Base-by-base conservation (phyloP, 108 stramenopile genomes). In the Heterococcus sp. region DNA sequence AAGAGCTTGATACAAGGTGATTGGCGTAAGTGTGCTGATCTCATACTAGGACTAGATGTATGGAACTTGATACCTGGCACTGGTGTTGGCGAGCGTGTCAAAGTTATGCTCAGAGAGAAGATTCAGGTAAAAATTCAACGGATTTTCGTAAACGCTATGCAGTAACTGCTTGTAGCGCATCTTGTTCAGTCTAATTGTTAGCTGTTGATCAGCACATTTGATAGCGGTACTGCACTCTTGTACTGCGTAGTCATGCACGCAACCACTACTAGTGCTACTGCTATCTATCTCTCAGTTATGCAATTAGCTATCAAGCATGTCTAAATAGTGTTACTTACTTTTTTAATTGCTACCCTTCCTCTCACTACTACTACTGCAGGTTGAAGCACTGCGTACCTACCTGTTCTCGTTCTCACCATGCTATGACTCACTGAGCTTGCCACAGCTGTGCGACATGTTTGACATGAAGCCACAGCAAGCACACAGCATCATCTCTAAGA, bases 381-480 rank as follows among this genome's bases (percentile, higher is more conserved):
- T 92, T 87, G 96, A 96, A 79, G 97, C 93, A n/a, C 86, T 99
- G 36, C 91, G 96, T 1, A 95, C 95, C 21, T 97, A 94, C 83
- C 87, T 97, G 35, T 92, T 95, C 76, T 89, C 95, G 66, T 95
- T 91, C 88, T 90, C 93, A 29, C 85, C 90, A 27, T 89, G 94
- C 74, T 98, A 99, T 80, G 96, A 97, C 71, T 92, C 94, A 37
- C 82, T 99, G 46, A 93, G 92, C 31, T 89, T 94, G 34, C 84
- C 78, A 33, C 93, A 92, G 73, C 87, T 99, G 14, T 95, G 94
- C 86, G 92, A 88, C 72, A 96, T 95, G 94, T 99, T 99, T 87
- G 95, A 95, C 35, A 89, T 98, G 91, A 88, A 87, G 67, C 91
- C 91, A 88, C 90, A 71, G 71, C 77, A 71, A 38, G 94, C 94